Evolutionary conservation across 768 basidiomycete genomes (phyloP).

Genomic region (Tricholoma sp.): DNA sequence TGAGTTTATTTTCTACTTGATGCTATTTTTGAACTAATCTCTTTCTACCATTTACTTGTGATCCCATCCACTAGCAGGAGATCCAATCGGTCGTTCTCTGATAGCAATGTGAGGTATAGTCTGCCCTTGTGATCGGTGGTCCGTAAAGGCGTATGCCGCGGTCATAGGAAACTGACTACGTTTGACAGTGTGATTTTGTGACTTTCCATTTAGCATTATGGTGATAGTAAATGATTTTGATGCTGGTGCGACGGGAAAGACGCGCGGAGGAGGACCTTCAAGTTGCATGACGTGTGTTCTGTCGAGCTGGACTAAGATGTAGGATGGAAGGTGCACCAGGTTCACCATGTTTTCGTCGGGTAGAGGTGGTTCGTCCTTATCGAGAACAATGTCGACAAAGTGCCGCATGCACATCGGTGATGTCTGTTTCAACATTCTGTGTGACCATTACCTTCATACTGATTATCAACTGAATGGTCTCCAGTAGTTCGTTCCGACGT

Average conservation of each 20-base stretch:
- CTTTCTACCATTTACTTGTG: no score
- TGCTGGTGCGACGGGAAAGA: conserved; percentile 26
- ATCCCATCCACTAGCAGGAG: no score
- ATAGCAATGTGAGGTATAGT: no score
- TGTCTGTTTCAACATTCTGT: conserved; percentile 32
- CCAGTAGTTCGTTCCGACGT: conserved; percentile 10
- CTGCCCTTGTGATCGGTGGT: conserved; percentile 38
- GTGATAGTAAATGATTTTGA: conserved; percentile 14
- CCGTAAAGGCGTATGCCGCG: conserved; percentile 36
- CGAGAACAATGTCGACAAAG: conserved; percentile 26
- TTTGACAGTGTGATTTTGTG: background rate
- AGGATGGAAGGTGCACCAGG: conserved; percentile 23
- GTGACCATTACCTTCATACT: conserved; percentile 38
- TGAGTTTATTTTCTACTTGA: no score
- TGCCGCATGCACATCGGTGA: conserved; percentile 32
- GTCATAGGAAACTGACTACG: conserved; percentile 25
- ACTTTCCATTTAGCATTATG: background rate
- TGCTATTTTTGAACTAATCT: no score
- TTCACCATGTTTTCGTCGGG: conserved; percentile 10
- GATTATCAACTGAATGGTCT: conserved; percentile 22
- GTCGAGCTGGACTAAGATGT: conserved; percentile 25
- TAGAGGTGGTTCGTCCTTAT: conserved; percentile 21
- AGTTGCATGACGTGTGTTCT: conserved; percentile 20
- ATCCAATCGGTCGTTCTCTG: no score
- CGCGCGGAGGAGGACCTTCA: conserved; percentile 21